A percentile compares a stretch with the other conserved stretches of the same genome.
phyloP scores from a whole-genome alignment of 1,139 yeast genomes.

The Kodamaea alishanica region DNA sequence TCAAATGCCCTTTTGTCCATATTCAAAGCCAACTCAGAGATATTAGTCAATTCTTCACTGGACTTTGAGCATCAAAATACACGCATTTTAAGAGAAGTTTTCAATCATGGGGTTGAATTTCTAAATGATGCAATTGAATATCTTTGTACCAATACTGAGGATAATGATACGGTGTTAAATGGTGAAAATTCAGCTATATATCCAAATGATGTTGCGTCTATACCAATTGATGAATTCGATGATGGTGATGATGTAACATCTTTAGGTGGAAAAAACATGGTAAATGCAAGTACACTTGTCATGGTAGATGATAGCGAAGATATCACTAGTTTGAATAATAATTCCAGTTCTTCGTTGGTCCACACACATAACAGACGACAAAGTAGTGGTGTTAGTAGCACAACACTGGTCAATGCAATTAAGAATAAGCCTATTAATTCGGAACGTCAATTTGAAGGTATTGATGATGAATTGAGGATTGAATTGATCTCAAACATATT shows the following conservation, averaged over 20 bases:
- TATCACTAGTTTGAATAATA: slow-evolving; percentile 25
- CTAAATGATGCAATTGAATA: slow-evolving; percentile 18
- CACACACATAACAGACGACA: not conserved
- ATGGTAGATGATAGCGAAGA: slow-evolving; percentile 28
- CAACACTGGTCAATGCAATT: not conserved
- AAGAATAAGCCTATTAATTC: not conserved
- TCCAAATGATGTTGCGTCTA: too few species aligned
- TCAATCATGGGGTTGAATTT: slow-evolving; percentile 21
- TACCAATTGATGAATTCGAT: slow-evolving; percentile 10
- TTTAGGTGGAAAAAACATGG: slow-evolving; percentile 14
- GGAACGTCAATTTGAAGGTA: slow-evolving; percentile 16
- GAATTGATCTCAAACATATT: slow-evolving; percentile 29
- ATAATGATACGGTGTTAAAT: too few species aligned
- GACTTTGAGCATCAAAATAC: slow-evolving; percentile 6
- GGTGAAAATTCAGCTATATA: too few species aligned
- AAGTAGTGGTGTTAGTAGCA: not conserved
- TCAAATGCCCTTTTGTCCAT: slow-evolving; percentile 23
- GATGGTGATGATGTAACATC: slow-evolving; percentile 24
- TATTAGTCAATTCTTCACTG: slow-evolving; percentile 7
- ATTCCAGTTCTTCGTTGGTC: not conserved
- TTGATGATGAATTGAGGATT: slow-evolving; percentile 26
- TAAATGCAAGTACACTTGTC: slow-evolving; percentile 4
- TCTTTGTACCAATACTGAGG: slow-evolving; percentile 1
- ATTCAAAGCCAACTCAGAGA: slow-evolving; percentile 22
- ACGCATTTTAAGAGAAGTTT: slow-evolving; percentile 17